Conservation (phyloP, 2,329 filamentous ascomycete genomes). For the Aspergillus amoenus region DNA sequence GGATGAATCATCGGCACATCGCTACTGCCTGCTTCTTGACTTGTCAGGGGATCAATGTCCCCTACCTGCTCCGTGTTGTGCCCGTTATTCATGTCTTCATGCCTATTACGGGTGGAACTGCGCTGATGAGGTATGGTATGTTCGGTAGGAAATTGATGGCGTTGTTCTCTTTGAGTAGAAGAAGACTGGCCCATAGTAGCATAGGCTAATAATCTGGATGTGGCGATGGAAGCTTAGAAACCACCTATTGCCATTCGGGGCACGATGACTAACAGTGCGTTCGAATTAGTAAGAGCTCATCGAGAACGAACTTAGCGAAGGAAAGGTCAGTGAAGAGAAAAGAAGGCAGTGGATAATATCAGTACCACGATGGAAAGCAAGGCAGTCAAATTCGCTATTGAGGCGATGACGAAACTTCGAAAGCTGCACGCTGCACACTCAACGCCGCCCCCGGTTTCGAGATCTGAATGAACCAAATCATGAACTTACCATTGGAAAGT, state of each 20-base stretch:
- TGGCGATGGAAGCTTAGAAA: constrained; percentile 25
- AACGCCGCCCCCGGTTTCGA: constrained; percentile 1
- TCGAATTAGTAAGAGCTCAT: constrained; percentile 21
- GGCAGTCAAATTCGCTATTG: background rate
- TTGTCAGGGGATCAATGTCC: constrained; percentile 19
- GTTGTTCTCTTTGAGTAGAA: constrained; percentile 40
- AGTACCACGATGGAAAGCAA: background rate
- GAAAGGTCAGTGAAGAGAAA: background rate
- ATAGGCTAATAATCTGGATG: constrained; percentile 17
- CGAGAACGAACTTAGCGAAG: background rate
- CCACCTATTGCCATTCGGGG: constrained; percentile 31
- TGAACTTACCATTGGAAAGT: constrained; percentile 20
- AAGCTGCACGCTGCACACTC: constrained; percentile 3
- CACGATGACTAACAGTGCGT: constrained; percentile 22
- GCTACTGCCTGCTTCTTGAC: constrained; percentile 16
- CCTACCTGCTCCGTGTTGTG: constrained; percentile 28
- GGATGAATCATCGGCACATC: constrained; percentile 16
- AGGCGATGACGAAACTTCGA: constrained; percentile 7
- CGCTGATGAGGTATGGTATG: constrained; percentile 20
- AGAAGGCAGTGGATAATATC: background rate
- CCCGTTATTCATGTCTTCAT: constrained; percentile 37
- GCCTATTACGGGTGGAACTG: constrained; percentile 27
- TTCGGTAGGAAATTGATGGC: constrained; percentile 27
- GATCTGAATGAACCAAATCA: background rate
- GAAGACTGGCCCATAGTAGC: constrained; percentile 47